These are phyloP conservation scores for Monilinia vaccinii-corymbosi DNA, from an alignment of 2,329 filamentous ascomycete genomes.

Conservation along the genomic window DNA sequence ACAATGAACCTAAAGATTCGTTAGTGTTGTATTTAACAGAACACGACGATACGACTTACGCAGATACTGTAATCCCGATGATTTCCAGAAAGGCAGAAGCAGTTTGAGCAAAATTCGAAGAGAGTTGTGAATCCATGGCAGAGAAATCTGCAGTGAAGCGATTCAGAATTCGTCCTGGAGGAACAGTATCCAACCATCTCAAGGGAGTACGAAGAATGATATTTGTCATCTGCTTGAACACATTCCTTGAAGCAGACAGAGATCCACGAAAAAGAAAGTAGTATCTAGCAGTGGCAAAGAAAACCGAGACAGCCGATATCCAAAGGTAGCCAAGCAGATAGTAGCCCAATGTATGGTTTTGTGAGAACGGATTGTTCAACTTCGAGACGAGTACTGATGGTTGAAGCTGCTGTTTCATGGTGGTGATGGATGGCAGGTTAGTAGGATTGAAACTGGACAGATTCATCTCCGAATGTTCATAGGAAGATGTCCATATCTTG, in stretches of 20 bases:
- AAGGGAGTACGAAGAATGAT: conserved; percentile 60
- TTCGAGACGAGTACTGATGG: conserved; percentile 23
- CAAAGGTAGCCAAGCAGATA: conserved; percentile 60
- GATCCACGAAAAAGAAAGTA: conserved; percentile 54
- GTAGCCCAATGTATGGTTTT: conserved; percentile 31
- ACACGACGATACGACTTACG: conserved; percentile 17
- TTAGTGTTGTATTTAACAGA: neutral
- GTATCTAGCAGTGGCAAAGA: conserved; percentile 42
- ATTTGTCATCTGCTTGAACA: conserved; percentile 58
- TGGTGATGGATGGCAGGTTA: conserved; percentile 4
- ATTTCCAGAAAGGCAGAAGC: conserved; percentile 49
- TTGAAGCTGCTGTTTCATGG: conserved; percentile 28
- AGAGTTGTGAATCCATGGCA: conserved; percentile 57
- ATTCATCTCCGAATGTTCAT: conserved; percentile 26
- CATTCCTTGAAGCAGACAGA: conserved; percentile 51
- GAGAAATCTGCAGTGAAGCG: conserved; percentile 70
- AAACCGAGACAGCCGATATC: conserved; percentile 46
- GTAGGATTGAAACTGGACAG: conserved; percentile 3
- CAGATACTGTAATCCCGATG: conserved; percentile 54
- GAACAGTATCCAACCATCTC: conserved; percentile 69
- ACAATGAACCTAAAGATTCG: conserved; percentile 38
- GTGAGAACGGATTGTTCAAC: neutral
- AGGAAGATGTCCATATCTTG: conserved; percentile 47
- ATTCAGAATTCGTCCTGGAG: conserved; percentile 65
- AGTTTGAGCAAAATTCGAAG: conserved; percentile 51